Evolutionary conservation across 257 asterid species (phyloP), one percentile per base, ranked within the genome.

Genomic region (Capsicum chinense): DNA sequence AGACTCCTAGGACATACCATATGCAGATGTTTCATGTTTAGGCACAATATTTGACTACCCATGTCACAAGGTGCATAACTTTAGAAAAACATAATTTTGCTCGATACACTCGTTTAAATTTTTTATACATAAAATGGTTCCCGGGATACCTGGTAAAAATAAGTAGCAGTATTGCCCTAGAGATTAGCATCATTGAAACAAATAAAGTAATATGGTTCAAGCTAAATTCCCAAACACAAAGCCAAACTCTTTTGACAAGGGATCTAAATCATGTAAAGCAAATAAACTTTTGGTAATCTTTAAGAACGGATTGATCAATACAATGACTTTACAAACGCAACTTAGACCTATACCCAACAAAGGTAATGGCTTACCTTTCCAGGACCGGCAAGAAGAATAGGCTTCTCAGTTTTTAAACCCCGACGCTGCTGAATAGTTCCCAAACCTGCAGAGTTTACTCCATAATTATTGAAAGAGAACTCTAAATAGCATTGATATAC

Each of bases 361-460:
- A 81, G 44, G 59, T 14, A 37, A 79, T 19, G 21, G 71, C 19
- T 80, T 64, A 93, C 98, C 97, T 96, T 94, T 80, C 99, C 99
- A 13, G 99, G 99, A 13, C 99, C 98, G 16, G 97, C 85, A 67
- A 94, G 97, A 87, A 96, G 98, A 87, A 90, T 88, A 62, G 99
- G 98, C 89, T 94, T 94, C 86, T 92, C 98, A 6, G 96, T 92
- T 54, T 79, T 86, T 52, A 89, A 79, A 73, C 93, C 92, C 10
- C 98, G 97, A 6, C 99, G 92, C 88, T 88, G 92, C 88, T 94
- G 97, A 86, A 96, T 93, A 85, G 91, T 93, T 88, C 89, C 92
- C 87, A 96, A 78, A 82, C 99, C 99, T 94, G 89, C 4, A 87
- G 35, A 60, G 59, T 39, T 33, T 16, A 67, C 67, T 48, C 7